Conservation (phyloP, 257 asterid species). For the Nicotiana undulata region DNA sequence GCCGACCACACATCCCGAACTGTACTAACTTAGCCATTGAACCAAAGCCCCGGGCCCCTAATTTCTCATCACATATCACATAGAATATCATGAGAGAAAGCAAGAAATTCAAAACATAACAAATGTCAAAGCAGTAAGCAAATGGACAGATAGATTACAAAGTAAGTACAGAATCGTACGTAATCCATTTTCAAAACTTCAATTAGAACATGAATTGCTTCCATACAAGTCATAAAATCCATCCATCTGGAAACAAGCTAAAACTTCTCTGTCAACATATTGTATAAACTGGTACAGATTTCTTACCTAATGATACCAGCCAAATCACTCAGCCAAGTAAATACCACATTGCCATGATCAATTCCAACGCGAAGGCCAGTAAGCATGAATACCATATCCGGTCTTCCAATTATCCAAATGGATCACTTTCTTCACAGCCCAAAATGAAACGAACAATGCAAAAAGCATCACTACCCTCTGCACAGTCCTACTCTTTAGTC, state of each 20-base stretch:
- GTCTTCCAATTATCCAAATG: conserved; percentile 95
- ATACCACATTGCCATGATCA: conserved; percentile 17
- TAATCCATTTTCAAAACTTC: neutral
- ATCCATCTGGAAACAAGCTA: neutral
- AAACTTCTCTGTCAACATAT: neutral
- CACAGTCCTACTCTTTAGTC: conserved; percentile 37
- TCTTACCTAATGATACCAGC: conserved; percentile 27
- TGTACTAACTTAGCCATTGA: neutral
- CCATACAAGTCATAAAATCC: neutral
- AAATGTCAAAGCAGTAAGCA: neutral
- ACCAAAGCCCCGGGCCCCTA: neutral
- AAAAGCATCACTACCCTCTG: conserved; percentile 49
- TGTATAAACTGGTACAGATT: conserved; percentile 10
- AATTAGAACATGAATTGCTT: neutral
- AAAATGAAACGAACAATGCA: conserved; percentile 33
- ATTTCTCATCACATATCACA: neutral
- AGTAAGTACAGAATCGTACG: neutral
- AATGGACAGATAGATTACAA: neutral
- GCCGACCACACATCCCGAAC: neutral
- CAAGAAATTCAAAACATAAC: neutral
- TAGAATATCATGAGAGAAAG: neutral
- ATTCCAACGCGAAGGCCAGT: conserved; percentile 82
- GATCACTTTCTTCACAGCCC: conserved; percentile 74
- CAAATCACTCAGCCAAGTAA: neutral
- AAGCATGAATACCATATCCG: conserved; percentile 75